Evolutionary conservation across 345 rosid species (phyloP), one percentile per base, ranked within the genome.

Genomic region (Acer campestre): DNA sequence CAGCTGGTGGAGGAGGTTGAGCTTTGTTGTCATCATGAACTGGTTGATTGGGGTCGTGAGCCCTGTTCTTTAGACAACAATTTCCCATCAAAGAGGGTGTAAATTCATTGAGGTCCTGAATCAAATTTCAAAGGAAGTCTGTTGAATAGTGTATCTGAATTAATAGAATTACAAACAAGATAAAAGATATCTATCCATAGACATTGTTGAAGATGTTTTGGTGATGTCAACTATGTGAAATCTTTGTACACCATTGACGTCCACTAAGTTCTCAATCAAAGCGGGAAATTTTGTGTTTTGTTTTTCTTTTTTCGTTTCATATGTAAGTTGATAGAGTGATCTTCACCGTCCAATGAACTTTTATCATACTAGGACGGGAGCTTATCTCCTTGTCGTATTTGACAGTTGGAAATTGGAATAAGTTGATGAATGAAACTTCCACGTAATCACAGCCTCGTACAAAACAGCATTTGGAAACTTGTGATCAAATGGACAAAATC

Each of bases 51-150:
- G 74, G 61, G 11, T 65, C 76, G 5, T 1, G 51, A 71, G 35
- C 42, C 13, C 10, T 58, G 46, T 31, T 31, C 14, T 27, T 51
- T 0, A 55, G 61, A 71, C 73, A 80, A 64, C 73, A 75, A 64
- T 70, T 80, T 22, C 79, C 82, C 82, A 80, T 75, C 29, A 31
- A 71, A 55, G 14, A 74, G n/a, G 20, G 2, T 31, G 13, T 10
- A 61, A 44, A 27, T 11, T 1, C 74, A 29, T 18, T 11, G 48
- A 55, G 27, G 35, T 53, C 48, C 35, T 35, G n/a, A 72, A 35
- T 29, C 49, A 51, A 16, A 42, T 7, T 2, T n/a, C 7, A 51
- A 35, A n/a, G 61, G 8, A 48, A 29, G n/a, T 17, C 18, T 73
- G 61, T 56, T 56, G 61, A 56, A 56, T n/a, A n/a, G n/a, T 56